These are phyloP conservation scores for Mycosphaerelloides madeirae DNA, from an alignment of 2,329 filamentous ascomycete species.

Conservation along the genomic window DNA sequence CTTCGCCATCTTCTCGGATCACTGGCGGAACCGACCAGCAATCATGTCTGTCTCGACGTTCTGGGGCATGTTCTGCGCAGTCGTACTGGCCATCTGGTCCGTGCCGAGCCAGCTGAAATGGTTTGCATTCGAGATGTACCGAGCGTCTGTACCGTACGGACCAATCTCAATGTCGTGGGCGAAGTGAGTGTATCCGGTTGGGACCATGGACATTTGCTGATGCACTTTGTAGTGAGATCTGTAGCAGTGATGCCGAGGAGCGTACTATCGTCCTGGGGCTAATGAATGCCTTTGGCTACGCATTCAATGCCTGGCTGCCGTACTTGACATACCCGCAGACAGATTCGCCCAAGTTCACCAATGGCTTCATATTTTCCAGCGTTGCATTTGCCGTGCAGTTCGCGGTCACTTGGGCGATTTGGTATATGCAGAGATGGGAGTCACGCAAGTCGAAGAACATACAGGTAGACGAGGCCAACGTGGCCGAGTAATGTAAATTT, in stretches of 20 bases:
- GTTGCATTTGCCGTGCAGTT: constrained; percentile 21
- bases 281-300: constrained; percentile 68
- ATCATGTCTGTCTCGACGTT: constrained; percentile 21
- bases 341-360: constrained; percentile 19
- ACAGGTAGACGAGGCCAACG: no score
- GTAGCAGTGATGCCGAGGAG: constrained; percentile 58
- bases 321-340: constrained; percentile 34
- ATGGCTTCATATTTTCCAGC: constrained; percentile 23
- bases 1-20: constrained; percentile 45
- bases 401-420: constrained; percentile 21
- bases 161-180: constrained; percentile 41
- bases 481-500: no score
- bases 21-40: constrained; percentile 17
- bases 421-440: constrained; percentile 21
- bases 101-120: constrained; percentile 31
- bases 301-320: constrained; percentile 66
- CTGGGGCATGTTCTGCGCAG: constrained; percentile 19
- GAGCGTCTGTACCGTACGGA: constrained; percentile 30
- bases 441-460: no score
- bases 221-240: constrained; percentile 42
- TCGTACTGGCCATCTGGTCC: constrained; percentile 31
- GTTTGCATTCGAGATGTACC: constrained; percentile 31
- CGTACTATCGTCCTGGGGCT: constrained; percentile 59
- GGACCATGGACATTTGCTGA: constrained; percentile 4
- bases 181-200: constrained; percentile 28